These are phyloP conservation scores for Erysimum pusillum DNA, from an alignment of 441 rosid genomes.

Conservation along the genomic window DNA sequence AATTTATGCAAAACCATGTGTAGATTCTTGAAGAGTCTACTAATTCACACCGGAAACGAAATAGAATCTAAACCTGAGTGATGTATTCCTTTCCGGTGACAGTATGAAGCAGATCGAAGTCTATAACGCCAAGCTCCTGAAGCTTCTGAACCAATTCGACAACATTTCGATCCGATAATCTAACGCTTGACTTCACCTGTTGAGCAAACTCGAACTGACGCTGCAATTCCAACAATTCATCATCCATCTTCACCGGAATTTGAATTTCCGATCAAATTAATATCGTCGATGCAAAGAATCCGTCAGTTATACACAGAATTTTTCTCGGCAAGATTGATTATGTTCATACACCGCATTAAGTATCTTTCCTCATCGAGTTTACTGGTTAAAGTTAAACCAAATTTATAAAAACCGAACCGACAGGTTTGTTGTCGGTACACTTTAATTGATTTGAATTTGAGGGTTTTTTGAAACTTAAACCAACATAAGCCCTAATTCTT, in stretches of 20 bases:
- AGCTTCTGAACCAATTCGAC: slow-evolving; percentile 98
- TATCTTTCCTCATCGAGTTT: slow-evolving; percentile 20
- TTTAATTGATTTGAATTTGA: slow-evolving; percentile 6
- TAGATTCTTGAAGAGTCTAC: neutral
- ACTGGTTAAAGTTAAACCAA: slow-evolving; percentile 18
- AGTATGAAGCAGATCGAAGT: slow-evolving; percentile 98
- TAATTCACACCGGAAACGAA: neutral
- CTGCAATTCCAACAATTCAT: slow-evolving; percentile 86
- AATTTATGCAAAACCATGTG: neutral
- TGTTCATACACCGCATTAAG: slow-evolving; percentile 35
- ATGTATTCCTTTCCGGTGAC: slow-evolving; percentile 95
- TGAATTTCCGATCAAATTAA: slow-evolving; percentile 1
- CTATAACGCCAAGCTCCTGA: slow-evolving; percentile 88
- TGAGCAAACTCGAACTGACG: slow-evolving; percentile 95
- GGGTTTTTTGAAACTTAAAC: slow-evolving; percentile 5
- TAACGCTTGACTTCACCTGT: slow-evolving; percentile 87
- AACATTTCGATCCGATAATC: slow-evolving; percentile 91
- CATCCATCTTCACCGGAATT: slow-evolving; percentile 68
- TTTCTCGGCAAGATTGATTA: neutral
- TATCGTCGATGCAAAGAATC: slow-evolving; percentile 27
- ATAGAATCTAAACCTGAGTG: slow-evolving; percentile 65
- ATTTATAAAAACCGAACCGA: neutral
- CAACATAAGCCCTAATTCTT: slow-evolving; percentile 34
- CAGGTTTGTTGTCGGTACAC: neutral
- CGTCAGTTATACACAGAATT: slow-evolving; percentile 32